Conservation (phyloP, 306 rosid species). For the Gleditsia sinensis region DNA sequence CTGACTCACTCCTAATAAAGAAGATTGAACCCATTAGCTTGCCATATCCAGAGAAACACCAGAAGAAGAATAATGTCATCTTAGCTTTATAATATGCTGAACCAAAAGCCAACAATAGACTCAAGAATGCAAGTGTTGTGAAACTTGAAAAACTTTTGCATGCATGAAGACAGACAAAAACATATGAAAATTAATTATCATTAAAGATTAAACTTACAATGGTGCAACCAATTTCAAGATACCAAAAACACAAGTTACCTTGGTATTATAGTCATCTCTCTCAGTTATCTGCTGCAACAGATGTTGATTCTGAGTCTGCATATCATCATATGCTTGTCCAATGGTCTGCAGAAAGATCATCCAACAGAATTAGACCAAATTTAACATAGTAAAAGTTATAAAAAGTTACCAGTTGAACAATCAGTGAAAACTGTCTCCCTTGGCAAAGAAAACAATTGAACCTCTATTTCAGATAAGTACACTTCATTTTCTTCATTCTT, state of each 20-base stretch:
- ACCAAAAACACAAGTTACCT: constrained; percentile 50
- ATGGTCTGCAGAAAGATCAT: constrained; percentile 60
- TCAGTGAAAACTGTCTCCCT: neutral
- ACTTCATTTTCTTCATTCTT: constrained; percentile 84
- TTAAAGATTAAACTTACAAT: constrained; percentile 4
- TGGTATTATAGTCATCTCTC: constrained; percentile 91
- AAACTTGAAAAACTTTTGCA: neutral
- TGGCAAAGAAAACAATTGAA: constrained; percentile 31
- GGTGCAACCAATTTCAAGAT: constrained; percentile 17
- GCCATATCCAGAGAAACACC: neutral
- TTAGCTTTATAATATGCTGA: constrained; percentile 1
- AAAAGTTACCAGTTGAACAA: neutral
- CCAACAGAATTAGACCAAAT: constrained; percentile 17
- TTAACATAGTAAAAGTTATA: neutral
- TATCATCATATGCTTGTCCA: constrained; percentile 94
- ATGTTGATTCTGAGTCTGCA: constrained; percentile 96
- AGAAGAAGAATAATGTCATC: neutral
- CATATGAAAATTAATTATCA: neutral
- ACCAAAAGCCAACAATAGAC: neutral
- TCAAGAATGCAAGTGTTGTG: neutral
- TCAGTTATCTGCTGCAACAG: constrained; percentile 89
- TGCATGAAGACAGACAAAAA: neutral
- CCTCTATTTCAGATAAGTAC: constrained; percentile 94
- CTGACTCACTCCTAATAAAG: neutral
- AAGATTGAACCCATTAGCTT: neutral